phyloP scores from a whole-genome alignment of 345 rosid species.

The Populus pruinosa region DNA sequence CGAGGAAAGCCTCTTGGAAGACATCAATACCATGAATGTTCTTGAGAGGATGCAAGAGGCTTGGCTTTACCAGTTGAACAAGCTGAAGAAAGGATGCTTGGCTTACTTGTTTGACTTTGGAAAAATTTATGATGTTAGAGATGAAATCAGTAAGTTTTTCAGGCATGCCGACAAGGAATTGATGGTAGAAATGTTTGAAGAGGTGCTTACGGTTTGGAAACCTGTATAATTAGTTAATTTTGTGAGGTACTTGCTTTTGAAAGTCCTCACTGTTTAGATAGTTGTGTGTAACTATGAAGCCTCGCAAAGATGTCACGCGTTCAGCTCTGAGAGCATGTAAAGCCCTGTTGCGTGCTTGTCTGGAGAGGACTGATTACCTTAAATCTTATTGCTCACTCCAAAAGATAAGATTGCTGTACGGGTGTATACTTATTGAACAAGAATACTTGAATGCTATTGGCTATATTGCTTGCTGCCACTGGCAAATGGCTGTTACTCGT shows the following conservation, averaged over 20 bases:
- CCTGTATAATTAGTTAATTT: constrained; percentile 31
- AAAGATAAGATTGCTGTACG: neutral
- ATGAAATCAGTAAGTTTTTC: constrained; percentile 70
- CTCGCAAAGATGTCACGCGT: neutral
- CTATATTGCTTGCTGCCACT: neutral
- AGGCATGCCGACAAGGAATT: constrained; percentile 75
- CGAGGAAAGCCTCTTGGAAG: constrained; percentile 86
- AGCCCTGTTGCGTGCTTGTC: neutral
- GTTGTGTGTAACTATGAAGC: neutral
- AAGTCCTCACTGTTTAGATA: neutral
- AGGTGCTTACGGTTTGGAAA: constrained; percentile 77
- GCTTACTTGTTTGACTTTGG: constrained; percentile 83
- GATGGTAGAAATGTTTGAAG: constrained; percentile 89
- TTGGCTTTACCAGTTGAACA: constrained; percentile 82
- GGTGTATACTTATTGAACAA: neutral
- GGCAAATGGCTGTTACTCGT: constrained; percentile 51
- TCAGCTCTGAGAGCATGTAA: neutral
- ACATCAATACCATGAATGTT: constrained; percentile 73
- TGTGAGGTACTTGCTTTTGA: neutral
- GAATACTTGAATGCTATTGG: no score
- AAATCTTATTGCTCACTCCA: neutral
- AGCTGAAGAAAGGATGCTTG: constrained; percentile 82
- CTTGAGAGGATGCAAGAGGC: constrained; percentile 90
- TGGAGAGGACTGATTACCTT: neutral
- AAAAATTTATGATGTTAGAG: constrained; percentile 76